A percentile compares a stretch with the other conserved stretches of the same genome.
Evolutionary conservation across 108 stramenopile species (phyloP).

Genomic region (Bacterosira constricta): DNA sequence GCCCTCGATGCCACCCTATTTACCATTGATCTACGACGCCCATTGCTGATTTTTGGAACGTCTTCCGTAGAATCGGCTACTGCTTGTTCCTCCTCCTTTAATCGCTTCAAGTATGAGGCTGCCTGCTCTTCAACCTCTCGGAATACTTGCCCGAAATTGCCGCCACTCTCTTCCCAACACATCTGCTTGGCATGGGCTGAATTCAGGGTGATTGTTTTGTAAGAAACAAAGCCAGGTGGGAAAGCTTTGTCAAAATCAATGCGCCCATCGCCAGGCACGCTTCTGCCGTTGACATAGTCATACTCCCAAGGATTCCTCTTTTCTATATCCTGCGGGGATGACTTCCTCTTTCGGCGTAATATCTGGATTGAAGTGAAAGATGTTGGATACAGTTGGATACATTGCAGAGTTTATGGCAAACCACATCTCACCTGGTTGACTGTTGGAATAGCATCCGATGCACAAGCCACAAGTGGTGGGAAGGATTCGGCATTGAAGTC

Average conservation of each 20-base stretch:
- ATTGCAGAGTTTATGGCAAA: too few species aligned
- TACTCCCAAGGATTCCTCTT: constrained; percentile 44
- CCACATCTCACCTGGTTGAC: too few species aligned
- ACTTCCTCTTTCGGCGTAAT: constrained; percentile 36
- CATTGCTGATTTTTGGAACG: background rate
- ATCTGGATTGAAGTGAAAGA: too few species aligned
- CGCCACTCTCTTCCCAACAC: constrained; percentile 60
- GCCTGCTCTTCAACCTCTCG: constrained; percentile 47
- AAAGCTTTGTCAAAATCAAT: constrained; percentile 60
- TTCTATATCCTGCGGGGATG: constrained; percentile 1
- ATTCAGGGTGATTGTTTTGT: constrained; percentile 38
- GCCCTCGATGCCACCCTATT: constrained; percentile 3
- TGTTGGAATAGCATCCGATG: constrained; percentile 51
- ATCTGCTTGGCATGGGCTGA: constrained; percentile 61
- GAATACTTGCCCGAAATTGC: constrained; percentile 37
- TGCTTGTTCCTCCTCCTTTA: constrained; percentile 5
- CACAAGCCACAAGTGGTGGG: constrained; percentile 52
- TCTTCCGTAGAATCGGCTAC: background rate
- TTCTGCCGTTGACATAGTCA: constrained; percentile 51
- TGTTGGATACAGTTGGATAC: too few species aligned
- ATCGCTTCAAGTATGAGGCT: constrained; percentile 12
- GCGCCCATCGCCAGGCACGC: constrained; percentile 59
- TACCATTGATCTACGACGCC: background rate
- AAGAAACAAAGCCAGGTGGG: constrained; percentile 40
- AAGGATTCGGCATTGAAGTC: constrained; percentile 6